Base-by-base conservation (phyloP, 495 filamentous ascomycete genomes). In the Hyaloscypha finlandica region DNA sequence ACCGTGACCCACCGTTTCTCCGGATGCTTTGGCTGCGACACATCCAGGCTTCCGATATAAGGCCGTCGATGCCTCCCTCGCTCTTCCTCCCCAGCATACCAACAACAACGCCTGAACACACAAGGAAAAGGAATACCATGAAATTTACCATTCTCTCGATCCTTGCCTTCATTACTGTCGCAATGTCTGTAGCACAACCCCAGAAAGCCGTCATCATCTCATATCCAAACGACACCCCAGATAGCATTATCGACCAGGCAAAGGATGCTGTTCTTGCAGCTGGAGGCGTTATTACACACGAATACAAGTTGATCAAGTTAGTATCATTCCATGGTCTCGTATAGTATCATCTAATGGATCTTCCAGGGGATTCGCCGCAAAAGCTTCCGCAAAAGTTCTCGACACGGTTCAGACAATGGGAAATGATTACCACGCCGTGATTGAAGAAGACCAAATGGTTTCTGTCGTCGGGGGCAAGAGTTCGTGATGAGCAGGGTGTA, bases 361-460 rank as follows among this genome's bases (percentile, higher is more conserved):
- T 54, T 71, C 52, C 64, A 93, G 90, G 78, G 92, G 89, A 22
- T 96, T 94, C 74, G 87, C 92, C 52, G 90, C 88, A 53, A 88
- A 90, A 67, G 86, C 88, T 56, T 86, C 90, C 2, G 83, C 82
- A 31, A 86, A 87, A 67, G 83, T 86, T n/a, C 76, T 96, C 45
- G 82, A 91, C 65, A 84, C 82, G 6, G 84, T 96, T n/a, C 84
- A 88, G 59, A 83, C 85, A 0, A 80, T 85, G 78, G 88, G 90
- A 30, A 75, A 82, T 33, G 74, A 87, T 61, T 90, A 90, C 75
- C 80, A 86, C 52, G 87, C 89, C 1, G 75, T 83, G 11, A 87
- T 97, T 59, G 93, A 97, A 74, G 89, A 93, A 68, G 92, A 96
- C 71, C 78, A 88, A 71, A 74, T 88, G 31, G 87, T 92, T 54